phyloP scores from a whole-genome alignment of 2,329 filamentous ascomycete species.

The Clonostachys rhizophaga region DNA sequence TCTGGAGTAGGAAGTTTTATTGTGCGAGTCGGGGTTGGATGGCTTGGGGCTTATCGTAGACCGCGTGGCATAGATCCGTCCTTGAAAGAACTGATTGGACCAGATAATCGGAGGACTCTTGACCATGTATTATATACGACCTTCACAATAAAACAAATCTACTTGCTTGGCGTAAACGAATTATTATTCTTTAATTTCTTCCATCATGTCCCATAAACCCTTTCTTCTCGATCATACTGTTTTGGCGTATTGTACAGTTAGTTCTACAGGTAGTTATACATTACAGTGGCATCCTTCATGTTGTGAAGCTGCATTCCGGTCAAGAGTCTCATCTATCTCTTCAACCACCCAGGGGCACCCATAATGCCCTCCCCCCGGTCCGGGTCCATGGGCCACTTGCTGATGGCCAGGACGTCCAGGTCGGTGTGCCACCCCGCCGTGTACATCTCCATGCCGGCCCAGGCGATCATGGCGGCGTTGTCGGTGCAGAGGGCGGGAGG shows the following conservation, averaged over 20 bases:
- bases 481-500: slow-evolving; percentile 79
- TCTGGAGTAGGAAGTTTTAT: slow-evolving; percentile 43
- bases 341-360: slow-evolving; percentile 46
- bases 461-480: slow-evolving; percentile 97
- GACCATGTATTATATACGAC: slow-evolving; percentile 3
- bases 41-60: slow-evolving; percentile 1
- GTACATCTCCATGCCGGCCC: slow-evolving; percentile 91
- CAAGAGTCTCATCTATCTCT: slow-evolving; percentile 2
- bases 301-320: no score
- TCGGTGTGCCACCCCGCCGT: slow-evolving; percentile 66
- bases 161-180: no score
- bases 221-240: no score
- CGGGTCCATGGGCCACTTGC: slow-evolving; percentile 72
- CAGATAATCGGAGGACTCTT: slow-evolving; percentile 8
- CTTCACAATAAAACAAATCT: neutral
- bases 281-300: no score
- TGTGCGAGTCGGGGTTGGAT: slow-evolving; percentile 5
- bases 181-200: no score
- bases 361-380: slow-evolving; percentile 57
- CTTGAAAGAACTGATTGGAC: neutral
- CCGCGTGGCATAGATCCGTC: slow-evolving; percentile 1
- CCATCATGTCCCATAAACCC: no score
- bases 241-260: no score
- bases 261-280: no score
- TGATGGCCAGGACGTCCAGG: slow-evolving; percentile 53